Conservation (phyloP, 225 moss, liverwort and hornwort species). For the Thuidium tamariscinum region DNA sequence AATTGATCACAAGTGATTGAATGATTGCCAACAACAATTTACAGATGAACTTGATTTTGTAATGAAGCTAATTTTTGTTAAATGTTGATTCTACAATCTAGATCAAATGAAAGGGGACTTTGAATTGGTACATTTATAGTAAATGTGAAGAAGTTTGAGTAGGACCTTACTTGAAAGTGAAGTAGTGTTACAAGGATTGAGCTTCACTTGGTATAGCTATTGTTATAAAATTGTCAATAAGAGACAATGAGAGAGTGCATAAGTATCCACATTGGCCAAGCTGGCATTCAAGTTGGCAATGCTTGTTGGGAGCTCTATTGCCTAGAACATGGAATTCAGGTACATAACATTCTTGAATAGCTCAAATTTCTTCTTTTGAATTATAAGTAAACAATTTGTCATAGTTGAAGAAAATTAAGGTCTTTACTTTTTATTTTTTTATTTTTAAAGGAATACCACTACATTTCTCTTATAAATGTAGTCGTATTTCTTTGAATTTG, state of each 20-base stretch:
- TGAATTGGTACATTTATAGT: background rate
- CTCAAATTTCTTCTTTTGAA: background rate
- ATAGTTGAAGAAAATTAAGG: no score
- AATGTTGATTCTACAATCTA: background rate
- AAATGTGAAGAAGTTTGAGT: background rate
- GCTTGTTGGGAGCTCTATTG: conserved; percentile 35
- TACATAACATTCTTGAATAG: background rate
- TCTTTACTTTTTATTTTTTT: background rate
- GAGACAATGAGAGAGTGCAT: conserved; percentile 21
- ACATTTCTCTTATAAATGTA: no score
- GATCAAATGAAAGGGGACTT: background rate
- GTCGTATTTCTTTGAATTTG: background rate
- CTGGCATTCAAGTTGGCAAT: conserved; percentile 30
- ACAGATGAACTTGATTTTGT: background rate
- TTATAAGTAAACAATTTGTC: background rate
- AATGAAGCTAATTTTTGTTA: background rate
- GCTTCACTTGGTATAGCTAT: fast-evolving
- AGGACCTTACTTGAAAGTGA: no score
- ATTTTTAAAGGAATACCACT: background rate
- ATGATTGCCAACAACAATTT: background rate
- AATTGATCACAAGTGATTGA: background rate
- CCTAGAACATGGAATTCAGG: conserved; percentile 23
- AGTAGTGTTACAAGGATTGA: background rate
- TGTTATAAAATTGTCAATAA: background rate
- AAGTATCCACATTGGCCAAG: conserved; percentile 28